These are phyloP conservation scores for Ceratopteris richardii DNA, from an alignment of 75 land plant species.

Conservation along the genomic window DNA sequence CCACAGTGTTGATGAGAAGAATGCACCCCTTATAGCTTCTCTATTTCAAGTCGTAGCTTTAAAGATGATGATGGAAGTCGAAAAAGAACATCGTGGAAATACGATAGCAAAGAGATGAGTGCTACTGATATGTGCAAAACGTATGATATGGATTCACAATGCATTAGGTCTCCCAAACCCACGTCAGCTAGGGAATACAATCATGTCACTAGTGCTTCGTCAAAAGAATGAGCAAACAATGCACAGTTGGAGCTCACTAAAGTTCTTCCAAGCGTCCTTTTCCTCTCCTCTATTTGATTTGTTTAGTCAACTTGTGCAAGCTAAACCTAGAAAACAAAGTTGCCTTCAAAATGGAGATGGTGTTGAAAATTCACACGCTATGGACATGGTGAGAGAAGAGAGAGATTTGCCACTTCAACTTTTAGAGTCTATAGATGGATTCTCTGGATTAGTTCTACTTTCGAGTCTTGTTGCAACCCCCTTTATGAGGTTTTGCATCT, in stretches of 20 bases:
- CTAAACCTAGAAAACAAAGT: no score
- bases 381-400: not conserved
- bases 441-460: not conserved
- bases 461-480: constrained; percentile 2
- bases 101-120: not conserved
- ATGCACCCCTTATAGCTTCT: not conserved
- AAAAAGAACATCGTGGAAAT: not conserved
- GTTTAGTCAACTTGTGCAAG: no score
- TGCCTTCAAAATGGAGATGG: no score
- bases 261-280: no score
- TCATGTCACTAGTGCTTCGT: not conserved
- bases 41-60: not conserved
- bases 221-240: no score
- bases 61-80: not conserved
- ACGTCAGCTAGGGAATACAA: not conserved
- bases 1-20: not conserved
- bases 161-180: not conserved
- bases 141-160: not conserved
- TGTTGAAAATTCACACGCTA: not conserved
- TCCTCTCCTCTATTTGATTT: no score
- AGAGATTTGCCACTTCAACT: not conserved
- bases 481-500: not conserved
- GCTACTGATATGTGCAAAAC: no score
- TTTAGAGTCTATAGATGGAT: not conserved
- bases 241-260: no score